A percentile compares a stretch with the other conserved stretches of the same genome.
phyloP scores from a whole-genome alignment of 768 basidiomycete species.

The Sarcodon aspratus region DNA sequence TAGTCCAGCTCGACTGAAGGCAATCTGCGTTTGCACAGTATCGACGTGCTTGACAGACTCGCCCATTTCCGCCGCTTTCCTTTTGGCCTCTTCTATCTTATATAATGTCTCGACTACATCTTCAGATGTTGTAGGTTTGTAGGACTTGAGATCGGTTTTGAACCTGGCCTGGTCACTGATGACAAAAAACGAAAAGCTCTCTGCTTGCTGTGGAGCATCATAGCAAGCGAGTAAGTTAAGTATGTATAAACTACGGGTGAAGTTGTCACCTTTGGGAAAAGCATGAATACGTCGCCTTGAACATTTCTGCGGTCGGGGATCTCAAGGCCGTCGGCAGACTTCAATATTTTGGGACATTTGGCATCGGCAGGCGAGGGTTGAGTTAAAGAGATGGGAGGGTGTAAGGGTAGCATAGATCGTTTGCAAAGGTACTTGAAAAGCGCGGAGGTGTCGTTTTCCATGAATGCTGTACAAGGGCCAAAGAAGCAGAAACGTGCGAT shows the following conservation, averaged over 20 bases:
- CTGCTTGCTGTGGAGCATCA: neutral
- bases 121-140: neutral
- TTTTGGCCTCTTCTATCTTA: neutral
- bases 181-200: constrained; percentile 5
- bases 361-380: neutral
- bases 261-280: constrained; percentile 2
- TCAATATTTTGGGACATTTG: no score
- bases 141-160: constrained; percentile 2
- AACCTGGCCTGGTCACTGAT: constrained; percentile 2
- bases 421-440: neutral
- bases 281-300: constrained; percentile 3
- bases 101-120: neutral
- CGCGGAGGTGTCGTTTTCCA: no score
- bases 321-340: neutral
- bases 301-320: constrained; percentile 1
- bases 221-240: neutral
- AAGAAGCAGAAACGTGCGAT: no score
- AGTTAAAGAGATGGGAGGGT: neutral
- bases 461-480: no score
- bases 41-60: neutral
- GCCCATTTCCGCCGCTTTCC: no score
- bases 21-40: constrained; percentile 3
- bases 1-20: constrained; percentile 3
- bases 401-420: neutral
- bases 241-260: neutral